These are phyloP conservation scores for Trichophyton mentagrophytes DNA, from an alignment of 2,329 filamentous ascomycete species.

Conservation along the genomic window DNA sequence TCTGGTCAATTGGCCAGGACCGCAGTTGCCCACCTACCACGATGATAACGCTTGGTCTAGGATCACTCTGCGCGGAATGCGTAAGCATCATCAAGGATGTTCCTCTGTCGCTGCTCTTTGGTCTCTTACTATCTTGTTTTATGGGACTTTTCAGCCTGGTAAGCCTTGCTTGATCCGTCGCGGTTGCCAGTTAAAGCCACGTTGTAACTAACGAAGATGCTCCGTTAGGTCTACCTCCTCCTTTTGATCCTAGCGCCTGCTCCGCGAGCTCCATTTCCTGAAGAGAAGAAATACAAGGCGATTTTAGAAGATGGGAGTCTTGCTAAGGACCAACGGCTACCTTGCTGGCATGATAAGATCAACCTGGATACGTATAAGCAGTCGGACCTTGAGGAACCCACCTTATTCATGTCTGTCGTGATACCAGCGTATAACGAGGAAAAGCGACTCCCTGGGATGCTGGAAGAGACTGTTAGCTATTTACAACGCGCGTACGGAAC, in stretches of 20 bases:
- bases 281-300: constrained; percentile 77
- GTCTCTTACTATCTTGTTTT: constrained; percentile 21
- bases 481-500: constrained; percentile 64
- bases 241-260: constrained; percentile 67
- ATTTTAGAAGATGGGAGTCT: constrained; percentile 52
- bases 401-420: constrained; percentile 80
- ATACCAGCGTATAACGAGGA: constrained; percentile 95
- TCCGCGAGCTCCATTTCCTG: constrained; percentile 58
- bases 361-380: constrained; percentile 36
- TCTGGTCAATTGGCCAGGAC: constrained; percentile 14
- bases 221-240: constrained; percentile 30
- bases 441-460: constrained; percentile 64
- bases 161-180: not conserved
- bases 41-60: constrained; percentile 6
- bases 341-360: constrained; percentile 80
- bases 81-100: constrained; percentile 19
- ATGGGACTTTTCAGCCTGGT: constrained; percentile 1
- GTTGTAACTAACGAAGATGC: constrained; percentile 1
- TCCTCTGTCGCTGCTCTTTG: constrained; percentile 20
- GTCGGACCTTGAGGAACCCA: constrained; percentile 53
- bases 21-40: not conserved
- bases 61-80: constrained; percentile 23
- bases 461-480: constrained; percentile 82
- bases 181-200: not conserved
- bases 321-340: constrained; percentile 46